Percentiles rank a stretch among this genome's conserved stretches.
Evolutionary conservation across 768 basidiomycete species (phyloP).

Genomic region (Fomitopsis serialis): DNA sequence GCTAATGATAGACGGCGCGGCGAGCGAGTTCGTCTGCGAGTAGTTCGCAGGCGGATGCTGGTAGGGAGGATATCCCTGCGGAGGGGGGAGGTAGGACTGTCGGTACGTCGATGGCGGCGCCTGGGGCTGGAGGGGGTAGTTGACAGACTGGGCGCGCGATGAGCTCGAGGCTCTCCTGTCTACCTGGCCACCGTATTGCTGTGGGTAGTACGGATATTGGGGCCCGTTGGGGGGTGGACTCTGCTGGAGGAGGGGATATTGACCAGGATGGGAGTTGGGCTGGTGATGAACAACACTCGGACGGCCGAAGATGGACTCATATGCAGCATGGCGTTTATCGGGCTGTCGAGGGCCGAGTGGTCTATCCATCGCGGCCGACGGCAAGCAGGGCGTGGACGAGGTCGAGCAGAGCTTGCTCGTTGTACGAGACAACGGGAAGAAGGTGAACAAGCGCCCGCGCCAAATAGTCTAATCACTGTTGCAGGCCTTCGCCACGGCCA

Average conservation of each 20-base stretch:
- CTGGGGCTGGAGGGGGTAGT: constrained; percentile 15
- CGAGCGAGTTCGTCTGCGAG: constrained; percentile 25
- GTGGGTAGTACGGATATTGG: constrained; percentile 20
- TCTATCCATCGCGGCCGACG: constrained; percentile 36
- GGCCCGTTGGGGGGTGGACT: constrained; percentile 28
- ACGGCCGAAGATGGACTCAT: constrained; percentile 84
- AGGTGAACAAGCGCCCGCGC: background rate
- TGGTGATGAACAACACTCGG: constrained; percentile 53
- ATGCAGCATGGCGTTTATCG: constrained; percentile 77
- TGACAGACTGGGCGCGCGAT: constrained; percentile 27
- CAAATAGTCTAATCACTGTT: background rate
- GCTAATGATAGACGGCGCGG: constrained; percentile 35
- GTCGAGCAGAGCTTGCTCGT: background rate
- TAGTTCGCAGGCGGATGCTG: constrained; percentile 27
- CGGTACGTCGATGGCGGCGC: constrained; percentile 26
- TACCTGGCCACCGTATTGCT: constrained; percentile 23
- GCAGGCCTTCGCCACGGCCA: background rate
- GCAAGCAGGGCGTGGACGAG: background rate
- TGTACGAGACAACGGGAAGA: constrained; percentile 1
- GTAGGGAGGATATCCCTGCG: constrained; percentile 16
- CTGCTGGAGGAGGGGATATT: constrained; percentile 33
- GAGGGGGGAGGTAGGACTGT: constrained; percentile 36
- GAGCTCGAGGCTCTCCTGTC: constrained; percentile 47
- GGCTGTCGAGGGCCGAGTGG: constrained; percentile 54
- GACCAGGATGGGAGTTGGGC: constrained; percentile 24